Base-by-base conservation (phyloP, 2,329 filamentous ascomycete species). In the Alternaria triticina region DNA sequence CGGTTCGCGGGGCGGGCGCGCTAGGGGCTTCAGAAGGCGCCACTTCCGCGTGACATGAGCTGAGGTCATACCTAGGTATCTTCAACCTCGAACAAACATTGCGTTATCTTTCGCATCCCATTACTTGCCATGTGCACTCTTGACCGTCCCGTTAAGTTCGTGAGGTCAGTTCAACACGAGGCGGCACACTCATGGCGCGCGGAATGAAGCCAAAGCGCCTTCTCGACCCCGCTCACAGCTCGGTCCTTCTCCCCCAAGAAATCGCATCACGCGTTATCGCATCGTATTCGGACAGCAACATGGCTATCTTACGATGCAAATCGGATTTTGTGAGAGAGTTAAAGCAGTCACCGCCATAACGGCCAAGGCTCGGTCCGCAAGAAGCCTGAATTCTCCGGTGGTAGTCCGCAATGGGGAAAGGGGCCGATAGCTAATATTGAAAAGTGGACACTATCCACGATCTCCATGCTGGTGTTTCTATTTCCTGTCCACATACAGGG, bases 381-480 rank as follows among this genome's bases (percentile, higher is more conserved):
- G 46, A n/a, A 23, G 36, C 46, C 11, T n/a, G 4, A 4, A 52
- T 51, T 10, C 7, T 6, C 33, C 36, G 46, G 46, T n/a, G 12
- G 27, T 28, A 23, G 10, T 50, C 45, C 59, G 11, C 8, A 22
- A 30, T 6, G 6, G 59, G 54, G 17, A 61, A 57, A 28, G 59
- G 6, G 46, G 36, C 54, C 46, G 36, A 52, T n/a, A 33, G 44
- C 33, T 43, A 51, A 57, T 60, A 60, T 40, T 57, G 46, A n/a
- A 45, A 51, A 40, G 54, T 61, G 59, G 59, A 61, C 22, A 36
- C 20, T 12, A 40, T 36, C 28, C n/a, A 23, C 36, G 22, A 57
- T 57, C 27, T 44, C 27, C 54, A 57, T 61, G 51, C 54, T 57
- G 22, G 54, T 28, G 36, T 51, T 45, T 46, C 36, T 27, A 57